Evolutionary conservation across 2,329 filamentous ascomycete genomes (phyloP).

Genomic region (Aspergillus costaricaensis): DNA sequence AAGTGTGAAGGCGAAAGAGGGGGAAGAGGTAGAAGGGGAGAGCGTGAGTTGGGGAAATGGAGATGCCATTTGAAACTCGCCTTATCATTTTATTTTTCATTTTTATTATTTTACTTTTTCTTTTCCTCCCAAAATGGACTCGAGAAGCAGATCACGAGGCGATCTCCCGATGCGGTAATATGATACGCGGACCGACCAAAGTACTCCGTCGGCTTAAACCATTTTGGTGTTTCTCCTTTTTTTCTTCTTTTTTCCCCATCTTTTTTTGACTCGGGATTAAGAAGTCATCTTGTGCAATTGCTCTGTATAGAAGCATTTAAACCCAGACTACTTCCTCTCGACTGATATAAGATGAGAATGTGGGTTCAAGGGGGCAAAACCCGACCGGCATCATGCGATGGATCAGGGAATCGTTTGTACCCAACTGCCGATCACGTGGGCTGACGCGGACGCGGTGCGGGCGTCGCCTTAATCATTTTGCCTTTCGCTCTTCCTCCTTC

Average conservation of each 20-base stretch:
- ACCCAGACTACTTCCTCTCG: too few relatives aligned
- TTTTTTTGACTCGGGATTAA: not conserved
- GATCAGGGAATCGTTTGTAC: not conserved
- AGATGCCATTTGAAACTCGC: too few relatives aligned
- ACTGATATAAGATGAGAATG: too few relatives aligned
- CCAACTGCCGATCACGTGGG: conserved; percentile 11
- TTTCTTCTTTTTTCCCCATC: not conserved
- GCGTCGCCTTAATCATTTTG: not conserved
- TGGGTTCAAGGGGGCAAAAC: too few relatives aligned
- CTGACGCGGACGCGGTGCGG: conserved; percentile 15
- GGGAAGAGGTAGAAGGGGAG: not conserved
- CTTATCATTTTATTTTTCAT: too few relatives aligned
- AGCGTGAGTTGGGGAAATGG: not conserved
- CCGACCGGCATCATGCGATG: not conserved
- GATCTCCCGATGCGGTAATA: conserved; percentile 9
- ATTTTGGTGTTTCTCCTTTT: not conserved
- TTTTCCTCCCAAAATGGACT: too few relatives aligned
- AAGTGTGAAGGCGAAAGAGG: not conserved
- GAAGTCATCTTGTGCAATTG: too few relatives aligned
- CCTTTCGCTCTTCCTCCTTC: not conserved
- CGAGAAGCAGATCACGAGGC: not conserved
- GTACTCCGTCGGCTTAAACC: not conserved
- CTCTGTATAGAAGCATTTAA: too few relatives aligned
- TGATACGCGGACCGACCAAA: not conserved
- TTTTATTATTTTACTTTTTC: too few relatives aligned